Evolutionary conservation across 2,329 filamentous ascomycete genomes (phyloP).

Genomic region (Fusarium sp.): DNA sequence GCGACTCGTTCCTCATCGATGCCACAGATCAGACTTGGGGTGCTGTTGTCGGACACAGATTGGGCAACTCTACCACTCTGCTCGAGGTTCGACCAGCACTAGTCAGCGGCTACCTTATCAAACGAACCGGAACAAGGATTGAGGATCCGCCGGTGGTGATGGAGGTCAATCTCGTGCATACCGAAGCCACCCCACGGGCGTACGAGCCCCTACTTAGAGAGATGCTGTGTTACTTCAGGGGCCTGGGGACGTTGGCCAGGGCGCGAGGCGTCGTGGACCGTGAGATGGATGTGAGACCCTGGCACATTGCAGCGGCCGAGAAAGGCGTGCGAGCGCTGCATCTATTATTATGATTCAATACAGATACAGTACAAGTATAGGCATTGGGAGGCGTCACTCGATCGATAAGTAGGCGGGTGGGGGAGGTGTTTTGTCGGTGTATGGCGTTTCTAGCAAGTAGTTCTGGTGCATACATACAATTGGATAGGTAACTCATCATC

Average conservation of each 20-base stretch:
- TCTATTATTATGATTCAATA: conserved; percentile 66
- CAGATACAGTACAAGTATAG: conserved; percentile 7
- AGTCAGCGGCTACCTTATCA: conserved; percentile 74
- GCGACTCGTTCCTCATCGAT: conserved; percentile 78
- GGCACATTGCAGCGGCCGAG: conserved; percentile 80
- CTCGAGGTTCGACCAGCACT: conserved; percentile 69
- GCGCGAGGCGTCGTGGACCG: conserved; percentile 72
- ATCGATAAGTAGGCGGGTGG: conserved; percentile 8
- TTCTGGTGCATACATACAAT: conserved; percentile 22
- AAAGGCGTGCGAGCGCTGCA: conserved; percentile 76
- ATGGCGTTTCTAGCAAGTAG: conserved; percentile 24
- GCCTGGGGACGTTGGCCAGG: conserved; percentile 75
- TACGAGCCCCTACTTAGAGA: conserved; percentile 77
- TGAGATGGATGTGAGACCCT: conserved; percentile 74
- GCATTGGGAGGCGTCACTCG: conserved; percentile 32
- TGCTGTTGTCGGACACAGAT: conserved; percentile 74
- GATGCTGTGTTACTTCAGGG: conserved; percentile 76
- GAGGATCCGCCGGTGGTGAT: conserved; percentile 72
- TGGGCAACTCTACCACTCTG: conserved; percentile 69
- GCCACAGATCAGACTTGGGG: conserved; percentile 82
- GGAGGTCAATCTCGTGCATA: conserved; percentile 73
- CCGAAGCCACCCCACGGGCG: conserved; percentile 62
- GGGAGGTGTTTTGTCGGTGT: conserved; percentile 15
- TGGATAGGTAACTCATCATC: conserved; percentile 2
- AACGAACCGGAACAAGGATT: conserved; percentile 66